Percentiles rank a stretch among this genome's conserved stretches.
phyloP scores from a whole-genome alignment of 345 rosid species.

The Crucihimalaya himalaica region DNA sequence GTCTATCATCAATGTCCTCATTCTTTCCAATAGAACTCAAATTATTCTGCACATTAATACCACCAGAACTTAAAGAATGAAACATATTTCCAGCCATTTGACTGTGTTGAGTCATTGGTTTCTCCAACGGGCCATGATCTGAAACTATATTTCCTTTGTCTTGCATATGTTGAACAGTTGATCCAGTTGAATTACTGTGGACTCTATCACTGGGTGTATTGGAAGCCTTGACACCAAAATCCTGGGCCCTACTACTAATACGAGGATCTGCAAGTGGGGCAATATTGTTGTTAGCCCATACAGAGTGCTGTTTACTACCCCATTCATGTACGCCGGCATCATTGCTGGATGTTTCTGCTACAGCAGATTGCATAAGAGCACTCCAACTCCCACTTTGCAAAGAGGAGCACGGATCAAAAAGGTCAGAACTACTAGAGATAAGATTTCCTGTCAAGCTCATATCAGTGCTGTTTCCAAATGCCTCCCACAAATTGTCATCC shows the following conservation, averaged over 20 bases:
- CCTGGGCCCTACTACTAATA: not conserved
- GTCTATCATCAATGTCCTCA: slow-evolving; percentile 47
- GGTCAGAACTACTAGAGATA: slow-evolving; percentile 50
- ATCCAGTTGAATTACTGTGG: slow-evolving; percentile 44
- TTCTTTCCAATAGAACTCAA: slow-evolving; percentile 44
- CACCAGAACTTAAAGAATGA: slow-evolving; percentile 47
- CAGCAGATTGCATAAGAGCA: slow-evolving; percentile 99
- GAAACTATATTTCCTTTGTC: slow-evolving; percentile 50
- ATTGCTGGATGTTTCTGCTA: slow-evolving; percentile 77
- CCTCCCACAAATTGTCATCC: slow-evolving; percentile 85
- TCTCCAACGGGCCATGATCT: slow-evolving; percentile 49
- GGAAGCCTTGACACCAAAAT: slow-evolving; percentile 5
- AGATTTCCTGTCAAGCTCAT: slow-evolving; percentile 52
- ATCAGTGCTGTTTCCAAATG: slow-evolving; percentile 59
- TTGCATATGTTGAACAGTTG: slow-evolving; percentile 40
- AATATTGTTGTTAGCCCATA: slow-evolving; percentile 20
- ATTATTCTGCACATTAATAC: slow-evolving; percentile 40
- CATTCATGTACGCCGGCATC: slow-evolving; percentile 41
- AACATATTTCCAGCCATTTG: slow-evolving; percentile 46
- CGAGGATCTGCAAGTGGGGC: not conserved
- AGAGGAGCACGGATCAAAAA: slow-evolving; percentile 58
- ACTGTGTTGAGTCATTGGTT: slow-evolving; percentile 48
- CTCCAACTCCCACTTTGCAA: slow-evolving; percentile 97
- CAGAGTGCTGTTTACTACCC: slow-evolving; percentile 27
- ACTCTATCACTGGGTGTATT: slow-evolving; percentile 37